Conservation (phyloP, 2,329 filamentous ascomycete species). For the Colletotrichum tropicale region DNA sequence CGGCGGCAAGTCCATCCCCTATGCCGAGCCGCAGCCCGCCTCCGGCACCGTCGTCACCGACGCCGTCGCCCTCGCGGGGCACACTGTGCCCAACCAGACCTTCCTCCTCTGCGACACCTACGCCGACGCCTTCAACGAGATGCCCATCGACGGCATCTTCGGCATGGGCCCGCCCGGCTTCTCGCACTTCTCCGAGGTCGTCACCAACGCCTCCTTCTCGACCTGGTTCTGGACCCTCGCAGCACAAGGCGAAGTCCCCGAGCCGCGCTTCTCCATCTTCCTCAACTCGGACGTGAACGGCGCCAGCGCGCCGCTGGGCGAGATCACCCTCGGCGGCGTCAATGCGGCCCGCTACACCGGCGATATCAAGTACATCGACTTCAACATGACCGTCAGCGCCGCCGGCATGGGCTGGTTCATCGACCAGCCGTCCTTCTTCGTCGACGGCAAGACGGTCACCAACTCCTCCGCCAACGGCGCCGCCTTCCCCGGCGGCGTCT, state of each 20-base stretch:
- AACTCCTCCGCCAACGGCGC: conserved; percentile 17
- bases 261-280: conserved; percentile 32
- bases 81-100: conserved; percentile 26
- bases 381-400: conserved; percentile 24
- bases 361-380: conserved; percentile 25
- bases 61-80: conserved; percentile 28
- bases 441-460: conserved; percentile 24
- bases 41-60: conserved; percentile 32
- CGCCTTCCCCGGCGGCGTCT: background rate
- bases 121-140: conserved; percentile 26
- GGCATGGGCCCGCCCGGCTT: conserved; percentile 27
- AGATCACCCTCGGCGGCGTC: conserved; percentile 37
- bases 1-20: conserved; percentile 31
- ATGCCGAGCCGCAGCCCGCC: conserved; percentile 23
- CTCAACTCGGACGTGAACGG: conserved; percentile 22
- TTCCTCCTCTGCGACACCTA: conserved; percentile 34
- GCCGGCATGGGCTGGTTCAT: conserved; percentile 27
- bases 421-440: conserved; percentile 27
- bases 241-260: conserved; percentile 25
- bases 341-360: conserved; percentile 32
- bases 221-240: conserved; percentile 34
- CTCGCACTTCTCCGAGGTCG: conserved; percentile 8
- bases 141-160: conserved; percentile 36
- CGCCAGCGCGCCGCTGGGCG: conserved; percentile 18
- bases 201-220: background rate